Evolutionary conservation across 768 basidiomycete genomes (phyloP).

Genomic region (Rhizopogon roseolus): DNA sequence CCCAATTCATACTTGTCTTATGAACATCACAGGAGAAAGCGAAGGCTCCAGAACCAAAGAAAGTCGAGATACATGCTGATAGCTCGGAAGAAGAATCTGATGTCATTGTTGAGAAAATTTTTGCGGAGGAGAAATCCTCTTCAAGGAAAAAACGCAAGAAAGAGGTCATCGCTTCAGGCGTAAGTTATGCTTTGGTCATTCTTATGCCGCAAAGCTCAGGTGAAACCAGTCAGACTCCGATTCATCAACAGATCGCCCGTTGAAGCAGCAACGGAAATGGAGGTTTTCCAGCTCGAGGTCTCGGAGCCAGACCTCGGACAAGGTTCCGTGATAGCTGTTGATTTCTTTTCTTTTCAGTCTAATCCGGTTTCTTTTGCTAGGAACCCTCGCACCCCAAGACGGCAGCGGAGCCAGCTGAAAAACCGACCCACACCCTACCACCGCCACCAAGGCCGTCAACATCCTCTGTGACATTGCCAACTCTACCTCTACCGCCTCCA

Average conservation of each 20-base stretch:
- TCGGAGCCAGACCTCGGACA: not conserved
- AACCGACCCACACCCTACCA: not conserved
- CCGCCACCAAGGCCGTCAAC: not conserved
- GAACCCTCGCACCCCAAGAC: not conserved
- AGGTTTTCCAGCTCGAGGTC: not conserved
- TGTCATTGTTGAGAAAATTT: not conserved
- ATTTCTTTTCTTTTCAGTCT: not conserved
- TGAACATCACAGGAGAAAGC: conserved; percentile 12
- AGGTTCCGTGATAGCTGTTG: not conserved
- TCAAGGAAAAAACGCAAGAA: conserved; percentile 5
- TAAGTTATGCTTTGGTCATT: not conserved
- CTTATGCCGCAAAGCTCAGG: not conserved
- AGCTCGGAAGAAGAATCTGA: conserved; percentile 9
- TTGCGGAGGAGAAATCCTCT: not conserved
- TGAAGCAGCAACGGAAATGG: not conserved
- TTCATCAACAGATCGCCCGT: conserved; percentile 3
- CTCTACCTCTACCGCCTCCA: conserved; percentile 8
- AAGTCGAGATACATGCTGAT: conserved; percentile 6
- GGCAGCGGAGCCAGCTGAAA: not conserved
- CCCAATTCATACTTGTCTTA: not conserved
- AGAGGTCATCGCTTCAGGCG: conserved; percentile 7
- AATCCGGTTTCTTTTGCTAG: not conserved
- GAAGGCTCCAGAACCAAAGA: conserved; percentile 6
- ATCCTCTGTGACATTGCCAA: not conserved
- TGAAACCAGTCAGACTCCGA: conserved; percentile 13